Evolutionary conservation across 768 basidiomycete species (phyloP).

Genomic region (Xerocomus spinulosus): DNA sequence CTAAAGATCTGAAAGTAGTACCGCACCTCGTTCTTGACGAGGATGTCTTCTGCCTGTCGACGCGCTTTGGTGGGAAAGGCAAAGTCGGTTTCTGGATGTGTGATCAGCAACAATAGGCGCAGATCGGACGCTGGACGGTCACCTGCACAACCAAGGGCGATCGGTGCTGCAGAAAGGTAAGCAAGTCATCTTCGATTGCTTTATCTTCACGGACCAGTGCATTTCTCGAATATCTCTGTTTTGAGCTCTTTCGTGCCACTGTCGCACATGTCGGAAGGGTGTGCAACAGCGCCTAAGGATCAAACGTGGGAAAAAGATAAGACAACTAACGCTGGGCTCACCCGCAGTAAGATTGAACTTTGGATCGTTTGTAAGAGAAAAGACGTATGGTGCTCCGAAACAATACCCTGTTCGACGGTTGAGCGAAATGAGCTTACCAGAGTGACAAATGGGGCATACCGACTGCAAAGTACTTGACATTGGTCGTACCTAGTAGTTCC

Average conservation of each 20-base stretch:
- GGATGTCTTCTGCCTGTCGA: slow-evolving; percentile 51
- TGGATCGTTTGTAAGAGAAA: slow-evolving; percentile 44
- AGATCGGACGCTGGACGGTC: neutral
- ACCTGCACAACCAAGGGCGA: slow-evolving; percentile 56
- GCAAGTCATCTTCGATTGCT: neutral
- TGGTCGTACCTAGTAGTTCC: slow-evolving; percentile 13
- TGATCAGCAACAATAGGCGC: neutral
- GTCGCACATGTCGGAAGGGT: slow-evolving; percentile 37
- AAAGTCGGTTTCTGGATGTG: slow-evolving; percentile 43
- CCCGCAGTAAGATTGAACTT: slow-evolving; percentile 40
- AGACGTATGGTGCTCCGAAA: slow-evolving; percentile 51
- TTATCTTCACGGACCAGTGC: slow-evolving; percentile 40
- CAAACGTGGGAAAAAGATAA: neutral
- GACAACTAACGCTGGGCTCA: slow-evolving; percentile 14
- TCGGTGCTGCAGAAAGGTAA: slow-evolving; percentile 38
- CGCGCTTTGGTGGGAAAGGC: slow-evolving; percentile 52
- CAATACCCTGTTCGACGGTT: slow-evolving; percentile 44
- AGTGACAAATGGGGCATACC: slow-evolving; percentile 26
- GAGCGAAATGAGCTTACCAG: neutral
- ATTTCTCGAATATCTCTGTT: slow-evolving; percentile 43
- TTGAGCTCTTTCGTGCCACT: slow-evolving; percentile 30
- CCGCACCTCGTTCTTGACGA: slow-evolving; percentile 44
- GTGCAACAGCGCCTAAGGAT: slow-evolving; percentile 48
- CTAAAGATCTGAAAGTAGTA: slow-evolving; percentile 60
- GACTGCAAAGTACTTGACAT: slow-evolving; percentile 41